Base-by-base conservation (phyloP, 2,329 filamentous ascomycete genomes). In the Alternaria infectoria region DNA sequence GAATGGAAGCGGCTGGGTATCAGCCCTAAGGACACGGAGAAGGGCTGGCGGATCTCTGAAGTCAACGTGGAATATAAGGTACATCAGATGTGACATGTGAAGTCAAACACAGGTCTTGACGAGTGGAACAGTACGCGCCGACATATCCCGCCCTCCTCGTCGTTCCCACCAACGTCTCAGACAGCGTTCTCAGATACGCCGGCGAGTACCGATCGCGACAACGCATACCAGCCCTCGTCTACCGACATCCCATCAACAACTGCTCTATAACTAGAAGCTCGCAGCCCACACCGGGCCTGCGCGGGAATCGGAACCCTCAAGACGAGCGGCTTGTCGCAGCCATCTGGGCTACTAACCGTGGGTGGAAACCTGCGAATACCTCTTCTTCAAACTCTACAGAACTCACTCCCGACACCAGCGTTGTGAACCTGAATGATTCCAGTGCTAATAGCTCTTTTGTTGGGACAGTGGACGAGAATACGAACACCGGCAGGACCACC, bases 261-360 rank as follows among this genome's bases (percentile, higher is more conserved):
- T 98, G 96, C 80, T 96, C 94, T 23, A 97, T 99, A 68, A 97
- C 95, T 2, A 88, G 96, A 76, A 97, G 93, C 76, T 97, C 95
- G 4, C 96, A 99, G 77, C 96, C 96, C 0, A 85, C 95, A 61
- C 91, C 95, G 2, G 96, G 96, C 13, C 88, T 98, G 23, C 89
- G 91, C 52, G 89, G 92, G 66, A 96, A 97, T 74, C 89, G 95
- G 46, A 98, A 94, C 74, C 92, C 97, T 30, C 96, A 99, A 78
- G 96, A 99, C 76, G 96, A 99, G 81, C 93, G 93, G 73, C 87
- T 99, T 5, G 90, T 99, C 19, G 91, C 92, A 21, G 93, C 96
- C 5, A 98, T 97, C 59, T 99, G 97, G 80, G 91, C 90, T 54
- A 93, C 92, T 10, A 80, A 80, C 66, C 74, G 74, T 70, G 75